Conservation (phyloP, 495 filamentous ascomycete species). For the Penicillium waksmanii region DNA sequence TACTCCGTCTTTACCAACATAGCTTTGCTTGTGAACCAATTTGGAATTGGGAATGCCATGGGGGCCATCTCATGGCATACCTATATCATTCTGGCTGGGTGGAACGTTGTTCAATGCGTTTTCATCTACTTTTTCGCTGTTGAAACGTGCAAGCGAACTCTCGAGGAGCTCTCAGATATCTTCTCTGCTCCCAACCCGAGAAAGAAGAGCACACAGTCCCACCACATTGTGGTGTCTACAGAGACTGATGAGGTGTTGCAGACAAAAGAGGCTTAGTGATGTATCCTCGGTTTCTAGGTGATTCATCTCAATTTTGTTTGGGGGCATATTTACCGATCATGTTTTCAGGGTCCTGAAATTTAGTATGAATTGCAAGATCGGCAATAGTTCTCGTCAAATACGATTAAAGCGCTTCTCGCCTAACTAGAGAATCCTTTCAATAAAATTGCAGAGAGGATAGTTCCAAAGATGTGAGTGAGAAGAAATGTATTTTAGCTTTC, state of each 20-base stretch:
- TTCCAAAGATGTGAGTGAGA: too few species aligned
- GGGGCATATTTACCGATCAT: too few species aligned
- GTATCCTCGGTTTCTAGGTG: too few species aligned
- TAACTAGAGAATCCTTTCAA: too few species aligned
- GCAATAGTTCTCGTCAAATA: too few species aligned
- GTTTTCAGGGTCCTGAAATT: too few species aligned
- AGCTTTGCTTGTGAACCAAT: slow-evolving; percentile 43
- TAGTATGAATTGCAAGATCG: too few species aligned
- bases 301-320: too few species aligned
- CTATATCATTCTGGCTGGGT: slow-evolving; percentile 65
- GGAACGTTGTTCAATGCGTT: slow-evolving; percentile 56
- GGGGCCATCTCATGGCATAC: slow-evolving; percentile 51
- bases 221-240: neutral
- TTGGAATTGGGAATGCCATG: slow-evolving; percentile 36
- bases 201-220: slow-evolving; percentile 65
- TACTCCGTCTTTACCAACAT: slow-evolving; percentile 42
- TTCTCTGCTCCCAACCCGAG: slow-evolving; percentile 59
- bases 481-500: too few species aligned
- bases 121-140: slow-evolving; percentile 69
- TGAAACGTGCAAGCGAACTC: slow-evolving; percentile 68
- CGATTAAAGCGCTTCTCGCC: too few species aligned
- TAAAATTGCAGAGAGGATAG: too few species aligned
- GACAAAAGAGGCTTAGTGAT: neutral
- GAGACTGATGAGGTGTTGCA: slow-evolving; percentile 7
- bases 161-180: slow-evolving; percentile 70